Percentiles rank a stretch among this genome's conserved stretches.
Conservation (phyloP, 2,329 filamentous ascomycete species). For the Zymoseptoria pseudotritici region DNA sequence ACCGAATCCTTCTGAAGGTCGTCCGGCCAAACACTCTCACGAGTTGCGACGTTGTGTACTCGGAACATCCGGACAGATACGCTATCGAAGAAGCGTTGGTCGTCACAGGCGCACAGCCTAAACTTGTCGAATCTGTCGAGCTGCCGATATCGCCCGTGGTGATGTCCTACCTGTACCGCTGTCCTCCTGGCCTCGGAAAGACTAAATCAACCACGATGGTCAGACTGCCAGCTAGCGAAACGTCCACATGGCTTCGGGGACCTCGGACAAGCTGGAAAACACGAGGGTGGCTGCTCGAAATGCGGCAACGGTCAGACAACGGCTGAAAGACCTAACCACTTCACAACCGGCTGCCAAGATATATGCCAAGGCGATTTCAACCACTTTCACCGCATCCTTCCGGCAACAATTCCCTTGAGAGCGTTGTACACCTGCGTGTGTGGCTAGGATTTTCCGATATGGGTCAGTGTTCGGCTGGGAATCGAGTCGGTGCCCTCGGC, state of each 20-base stretch:
- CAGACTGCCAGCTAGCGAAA: neutral
- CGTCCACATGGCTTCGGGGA: neutral
- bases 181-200: neutral
- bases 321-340: neutral
- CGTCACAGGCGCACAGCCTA: neutral
- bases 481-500: neutral
- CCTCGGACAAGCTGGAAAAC: neutral
- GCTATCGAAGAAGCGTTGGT: neutral
- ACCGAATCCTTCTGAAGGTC: neutral
- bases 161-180: neutral
- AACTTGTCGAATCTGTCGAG: neutral
- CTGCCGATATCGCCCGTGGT: neutral
- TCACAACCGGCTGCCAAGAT: neutral
- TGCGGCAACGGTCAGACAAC: neutral
- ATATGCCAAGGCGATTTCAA: neutral
- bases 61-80: neutral
- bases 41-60: neutral
- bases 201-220: neutral
- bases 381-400: neutral
- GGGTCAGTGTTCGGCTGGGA: neutral
- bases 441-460: neutral
- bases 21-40: neutral
- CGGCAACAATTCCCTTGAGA: neutral
- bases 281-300: neutral
- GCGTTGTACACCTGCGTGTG: neutral